Evolutionary conservation across 2,329 filamentous ascomycete species (phyloP).

Genomic region (Diaporthe vexans): DNA sequence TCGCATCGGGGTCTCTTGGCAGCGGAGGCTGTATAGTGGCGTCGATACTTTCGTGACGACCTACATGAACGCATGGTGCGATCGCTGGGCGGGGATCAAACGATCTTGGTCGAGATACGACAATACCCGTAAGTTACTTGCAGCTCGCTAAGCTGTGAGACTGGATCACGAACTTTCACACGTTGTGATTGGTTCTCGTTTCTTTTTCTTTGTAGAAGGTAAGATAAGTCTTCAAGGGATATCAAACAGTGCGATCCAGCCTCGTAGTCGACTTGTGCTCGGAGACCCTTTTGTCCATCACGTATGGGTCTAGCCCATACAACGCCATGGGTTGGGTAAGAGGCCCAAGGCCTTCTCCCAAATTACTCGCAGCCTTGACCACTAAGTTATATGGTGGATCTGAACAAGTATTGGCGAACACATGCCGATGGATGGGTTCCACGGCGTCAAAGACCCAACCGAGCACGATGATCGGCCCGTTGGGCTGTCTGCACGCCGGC

Average conservation of each 20-base stretch:
- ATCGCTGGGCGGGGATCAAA: conserved; percentile 21
- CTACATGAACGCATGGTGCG: conserved; percentile 23
- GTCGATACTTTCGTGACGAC: neutral
- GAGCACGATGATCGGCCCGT: neutral
- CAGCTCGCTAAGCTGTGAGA: neutral
- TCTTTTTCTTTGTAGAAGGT: neutral
- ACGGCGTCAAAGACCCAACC: neutral
- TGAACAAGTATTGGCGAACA: neutral
- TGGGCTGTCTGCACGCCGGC: neutral
- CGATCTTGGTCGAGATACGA: neutral
- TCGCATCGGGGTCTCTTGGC: conserved; percentile 22
- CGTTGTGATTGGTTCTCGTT: neutral
- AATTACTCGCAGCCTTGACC: neutral
- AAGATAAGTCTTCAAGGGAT: neutral
- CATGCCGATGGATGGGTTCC: neutral
- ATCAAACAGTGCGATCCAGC: neutral
- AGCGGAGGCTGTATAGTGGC: neutral
- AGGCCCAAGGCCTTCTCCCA: neutral
- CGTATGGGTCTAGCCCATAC: neutral
- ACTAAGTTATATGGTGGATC: neutral
- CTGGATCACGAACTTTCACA: neutral
- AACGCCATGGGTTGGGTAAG: neutral
- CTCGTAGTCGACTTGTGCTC: neutral
- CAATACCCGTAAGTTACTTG: neutral
- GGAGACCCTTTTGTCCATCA: neutral